A percentile compares a stretch with the other conserved stretches of the same genome.
Evolutionary conservation across 1,284 basidiomycete genomes (phyloP).

Genomic region (Ceratobasidium theobromae): DNA sequence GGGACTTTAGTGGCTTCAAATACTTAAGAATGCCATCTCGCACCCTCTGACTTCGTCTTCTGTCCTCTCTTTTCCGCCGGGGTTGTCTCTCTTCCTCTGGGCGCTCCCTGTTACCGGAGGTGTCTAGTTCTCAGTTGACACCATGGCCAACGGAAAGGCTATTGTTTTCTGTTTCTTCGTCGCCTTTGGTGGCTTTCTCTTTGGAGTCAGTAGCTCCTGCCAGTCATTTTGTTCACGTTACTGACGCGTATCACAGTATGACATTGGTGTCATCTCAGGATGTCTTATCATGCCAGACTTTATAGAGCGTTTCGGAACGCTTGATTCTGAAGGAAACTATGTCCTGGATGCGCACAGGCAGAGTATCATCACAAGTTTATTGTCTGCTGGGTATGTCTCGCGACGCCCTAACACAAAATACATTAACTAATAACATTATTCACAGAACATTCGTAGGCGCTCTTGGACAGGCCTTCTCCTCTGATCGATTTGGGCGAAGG

Average conservation of each 20-base stretch:
- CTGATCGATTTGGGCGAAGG: slow-evolving; percentile 69
- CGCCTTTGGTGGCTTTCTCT: slow-evolving; percentile 46
- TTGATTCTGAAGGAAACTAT: slow-evolving; percentile 51
- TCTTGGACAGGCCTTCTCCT: slow-evolving; percentile 71
- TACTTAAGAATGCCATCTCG: slow-evolving; percentile 26
- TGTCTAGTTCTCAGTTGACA: neutral
- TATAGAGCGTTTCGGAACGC: slow-evolving; percentile 62
- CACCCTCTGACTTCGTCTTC: slow-evolving; percentile 28
- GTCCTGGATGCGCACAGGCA: slow-evolving; percentile 63
- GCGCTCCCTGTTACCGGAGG: no score
- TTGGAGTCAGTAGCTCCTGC: neutral
- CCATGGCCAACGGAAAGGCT: slow-evolving; percentile 52
- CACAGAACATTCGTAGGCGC: slow-evolving; percentile 53
- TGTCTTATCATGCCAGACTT: slow-evolving; percentile 82
- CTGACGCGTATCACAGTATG: slow-evolving; percentile 65
- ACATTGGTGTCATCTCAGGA: slow-evolving; percentile 75
- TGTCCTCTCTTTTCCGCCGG: slow-evolving; percentile 2
- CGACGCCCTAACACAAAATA: no score
- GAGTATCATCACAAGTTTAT: slow-evolving; percentile 74
- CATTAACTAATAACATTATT: no score
- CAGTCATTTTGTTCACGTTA: neutral
- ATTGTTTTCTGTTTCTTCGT: slow-evolving; percentile 64
- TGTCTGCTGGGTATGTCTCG: slow-evolving; percentile 65
- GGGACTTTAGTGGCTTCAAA: neutral
- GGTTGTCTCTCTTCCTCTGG: neutral